Base-by-base conservation (phyloP, 345 rosid species). In the Garcia nutans region DNA sequence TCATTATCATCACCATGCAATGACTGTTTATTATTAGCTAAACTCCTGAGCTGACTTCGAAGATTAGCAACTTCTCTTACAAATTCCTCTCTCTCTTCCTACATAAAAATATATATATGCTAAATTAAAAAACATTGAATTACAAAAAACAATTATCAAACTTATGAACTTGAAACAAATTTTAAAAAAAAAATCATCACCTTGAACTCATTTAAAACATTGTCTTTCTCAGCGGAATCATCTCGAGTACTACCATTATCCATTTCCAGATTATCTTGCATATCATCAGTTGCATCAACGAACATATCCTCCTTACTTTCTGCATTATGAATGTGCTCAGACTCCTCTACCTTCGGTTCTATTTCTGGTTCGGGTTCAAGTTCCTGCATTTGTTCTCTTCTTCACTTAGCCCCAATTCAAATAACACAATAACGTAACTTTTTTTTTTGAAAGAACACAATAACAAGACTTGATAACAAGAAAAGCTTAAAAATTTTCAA, bases 271-370 rank as follows among this genome's bases (percentile, higher is more conserved):
- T 65, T 84, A 89, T 81, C 88, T 84, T 76, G 45, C 64, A 70
- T 94, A 79, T 90, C 99, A 26, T 95, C 99, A 0, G 88, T 55
- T 10, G 97, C 99, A 87, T 93, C 99, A 33, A 86, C 89, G 75
- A 95, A 95, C 97, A 88, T 84, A 77, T 95, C 99, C 65, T 95
- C 97, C 82, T 83, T 95, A 72, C 93, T 85, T 16, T 89, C 97
- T 73, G 73, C 85, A 60, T 80, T 82, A 60, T 26, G 72, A 75
- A 85, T 55, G 37, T 73, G 69, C 80, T 65, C 45, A 70, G 70
- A 28, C 56, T 15, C 75, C 49, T n/a, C 75, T n/a, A 3, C 68
- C 61, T 57, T 83, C 84, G 76, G 73, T 71, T 75, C 70, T 3
- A 15, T 5, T 66, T 44, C 71, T 69, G 42, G 10, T 52, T 52